Conservation (phyloP, 148 eudicot species). For the Silene uniflora region DNA sequence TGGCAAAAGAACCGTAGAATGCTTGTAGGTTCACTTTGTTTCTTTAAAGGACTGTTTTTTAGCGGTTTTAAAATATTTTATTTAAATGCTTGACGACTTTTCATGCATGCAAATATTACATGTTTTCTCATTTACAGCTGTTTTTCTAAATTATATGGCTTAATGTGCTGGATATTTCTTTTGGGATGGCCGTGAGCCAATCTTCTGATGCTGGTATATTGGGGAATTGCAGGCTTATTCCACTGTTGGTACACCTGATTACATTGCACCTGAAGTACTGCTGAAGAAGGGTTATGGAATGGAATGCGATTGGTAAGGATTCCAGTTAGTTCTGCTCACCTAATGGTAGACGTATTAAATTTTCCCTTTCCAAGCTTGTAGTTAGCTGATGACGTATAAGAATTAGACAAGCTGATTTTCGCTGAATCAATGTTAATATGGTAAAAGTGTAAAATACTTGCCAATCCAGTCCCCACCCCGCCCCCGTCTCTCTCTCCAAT, state of each 20-base stretch:
- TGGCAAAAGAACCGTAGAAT: slow-evolving; percentile 98
- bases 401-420: no score
- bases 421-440: no score
- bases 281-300: slow-evolving; percentile 86
- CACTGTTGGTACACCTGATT: slow-evolving; percentile 96
- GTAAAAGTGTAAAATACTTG: no score
- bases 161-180: neutral
- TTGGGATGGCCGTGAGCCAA: neutral
- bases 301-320: slow-evolving; percentile 96
- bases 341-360: neutral
- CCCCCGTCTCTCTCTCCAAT: no score
- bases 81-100: neutral
- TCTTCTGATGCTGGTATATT: slow-evolving; percentile 27
- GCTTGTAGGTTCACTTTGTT: slow-evolving; percentile 54
- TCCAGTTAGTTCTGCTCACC: neutral
- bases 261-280: slow-evolving; percentile 95
- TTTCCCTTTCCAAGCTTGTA: neutral
- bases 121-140: neutral
- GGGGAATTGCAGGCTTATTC: slow-evolving; percentile 77
- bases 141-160: slow-evolving; percentile 5
- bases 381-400: neutral
- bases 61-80: neutral
- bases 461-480: no score
- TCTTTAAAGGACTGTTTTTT: neutral
- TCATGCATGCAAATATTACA: slow-evolving; percentile 2